Conservation (phyloP, 2,329 filamentous ascomycete genomes). For the Talaromyces piceae region DNA sequence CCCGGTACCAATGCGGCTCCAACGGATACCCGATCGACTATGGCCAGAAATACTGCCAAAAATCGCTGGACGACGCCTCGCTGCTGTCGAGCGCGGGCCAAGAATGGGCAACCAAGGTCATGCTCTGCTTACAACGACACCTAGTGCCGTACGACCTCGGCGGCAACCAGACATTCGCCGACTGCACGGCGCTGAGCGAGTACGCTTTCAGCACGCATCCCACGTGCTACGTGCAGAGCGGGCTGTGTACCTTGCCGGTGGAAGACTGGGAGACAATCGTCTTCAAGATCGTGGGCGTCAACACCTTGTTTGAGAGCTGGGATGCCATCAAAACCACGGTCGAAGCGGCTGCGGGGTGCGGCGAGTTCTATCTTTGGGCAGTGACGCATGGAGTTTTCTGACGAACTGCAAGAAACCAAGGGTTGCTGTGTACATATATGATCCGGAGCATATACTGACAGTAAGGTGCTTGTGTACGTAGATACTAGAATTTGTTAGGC, state of each 20-base stretch:
- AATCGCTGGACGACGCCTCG: slow-evolving; percentile 13
- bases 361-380: slow-evolving; percentile 8
- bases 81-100: slow-evolving; percentile 16
- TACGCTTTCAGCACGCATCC: slow-evolving; percentile 19
- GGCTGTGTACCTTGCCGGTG: slow-evolving; percentile 16
- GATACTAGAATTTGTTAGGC: neutral
- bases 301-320: slow-evolving; percentile 5
- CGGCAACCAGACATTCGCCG: slow-evolving; percentile 3
- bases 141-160: slow-evolving; percentile 16
- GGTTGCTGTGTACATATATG: neutral
- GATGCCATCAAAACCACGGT: slow-evolving; percentile 7
- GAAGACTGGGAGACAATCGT: slow-evolving; percentile 17
- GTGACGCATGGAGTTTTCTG: slow-evolving; percentile 6
- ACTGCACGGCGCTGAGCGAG: slow-evolving; percentile 13
- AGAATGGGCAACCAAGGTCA: slow-evolving; percentile 20
- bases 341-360: slow-evolving; percentile 6
- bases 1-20: slow-evolving; percentile 17
- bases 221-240: slow-evolving; percentile 17
- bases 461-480: neutral
- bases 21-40: slow-evolving; percentile 25
- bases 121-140: slow-evolving; percentile 21
- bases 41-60: slow-evolving; percentile 21
- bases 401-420: neutral
- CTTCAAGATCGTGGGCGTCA: slow-evolving; percentile 10
- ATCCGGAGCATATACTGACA: neutral